Evolutionary conservation across 2,329 filamentous ascomycete genomes (phyloP), one percentile per base, ranked within the genome.

Genomic region (Trichoderma citrinoviride): DNA sequence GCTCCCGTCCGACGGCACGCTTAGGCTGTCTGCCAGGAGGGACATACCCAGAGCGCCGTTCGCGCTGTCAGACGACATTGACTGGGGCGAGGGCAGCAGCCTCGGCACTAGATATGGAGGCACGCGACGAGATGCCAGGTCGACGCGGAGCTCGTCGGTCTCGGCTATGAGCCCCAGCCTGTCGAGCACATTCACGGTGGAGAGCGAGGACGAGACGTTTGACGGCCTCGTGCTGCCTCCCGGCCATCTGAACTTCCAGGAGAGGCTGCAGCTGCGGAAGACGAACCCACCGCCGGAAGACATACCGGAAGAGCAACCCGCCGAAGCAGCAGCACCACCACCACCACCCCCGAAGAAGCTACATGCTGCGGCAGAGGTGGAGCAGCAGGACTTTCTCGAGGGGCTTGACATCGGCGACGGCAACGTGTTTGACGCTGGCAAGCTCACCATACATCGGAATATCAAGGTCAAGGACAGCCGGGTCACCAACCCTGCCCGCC

Each of bases 1-100:
- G 71, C 79, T 93, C 27, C 90, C 90, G 3, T 82, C 83, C 1
- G 83, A 89, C 70, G 85, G 87, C 46, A 84, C 87, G 69, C 78
- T 93, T 40, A 87, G 82, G 71, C 81, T 93, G 40, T 87, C 87
- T 7, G 85, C 83, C 46, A 81, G 80, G 66, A 82, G 79, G 71
- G 85, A 90, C 41, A 85, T 86, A 41, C 85, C 88, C 21, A 87
- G 85, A 71, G 88, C 87, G 3, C 86, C 88, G 5, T 82, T 83
- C 15, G 76, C 81, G 33, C 84, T 83, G 68, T 79, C 80, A 57
- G 92, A 96, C 60, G 93, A 97, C 67, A 87, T 96, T 70, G 93
- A 97, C 73, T 96, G 94, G 90, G 92, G 90, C 60, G 95, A 98
- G 77, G 93, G 93, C 63, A 97, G 93, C 75, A 97, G 93, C 75